Evolutionary conservation across 495 filamentous ascomycete species (phyloP), one percentile per base, ranked within the genome.

Genomic region (Haplographium delicatum): DNA sequence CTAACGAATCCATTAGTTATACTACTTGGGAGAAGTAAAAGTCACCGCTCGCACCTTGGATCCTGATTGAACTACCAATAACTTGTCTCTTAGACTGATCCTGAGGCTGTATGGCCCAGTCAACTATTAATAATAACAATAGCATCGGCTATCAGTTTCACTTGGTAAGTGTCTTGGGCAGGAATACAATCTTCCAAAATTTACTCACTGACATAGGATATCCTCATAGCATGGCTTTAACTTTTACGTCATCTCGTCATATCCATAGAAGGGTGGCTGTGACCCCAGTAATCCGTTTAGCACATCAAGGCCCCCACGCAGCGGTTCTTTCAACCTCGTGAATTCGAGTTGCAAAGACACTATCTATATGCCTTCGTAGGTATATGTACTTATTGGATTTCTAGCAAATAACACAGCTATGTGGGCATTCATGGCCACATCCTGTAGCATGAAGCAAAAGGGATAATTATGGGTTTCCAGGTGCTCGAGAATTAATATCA

Each of bases 1-100:
- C 41, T 10, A 5, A 15, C 28, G 19, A 24, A 25, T 15, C 13
- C 13, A 27, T 44, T 24, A 44, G 28, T 25, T 11, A 25, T 15
- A 37, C 23, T 1, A 2, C 16, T 19, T 19, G 46, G 44, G 9
- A 30, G 37, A 26, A 20, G 4, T 16, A 35, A 11, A 35, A 13
- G 13, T 13, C n/a, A 20, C 47, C 47, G 23, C 34, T 50, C 5
- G n/a, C 41, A 18, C 7, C 33, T 16, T 41, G 25, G 22, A 25
- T 13, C 16, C 34, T 5, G 34, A 38, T 50, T 56, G 58, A 53
- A 64, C 45, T 30, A 50, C 16, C 44, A 61, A 44, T 59, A 64
- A 39, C 42, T 65, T 41, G 58, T 61, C 11, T 56, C 61, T 5
- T 46, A 28, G 44, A 46, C 44, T 20, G 44, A 28, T 9, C 28